These are phyloP conservation scores for Nemania abortiva DNA, from an alignment of 2,329 filamentous ascomycete species.

Conservation along the genomic window DNA sequence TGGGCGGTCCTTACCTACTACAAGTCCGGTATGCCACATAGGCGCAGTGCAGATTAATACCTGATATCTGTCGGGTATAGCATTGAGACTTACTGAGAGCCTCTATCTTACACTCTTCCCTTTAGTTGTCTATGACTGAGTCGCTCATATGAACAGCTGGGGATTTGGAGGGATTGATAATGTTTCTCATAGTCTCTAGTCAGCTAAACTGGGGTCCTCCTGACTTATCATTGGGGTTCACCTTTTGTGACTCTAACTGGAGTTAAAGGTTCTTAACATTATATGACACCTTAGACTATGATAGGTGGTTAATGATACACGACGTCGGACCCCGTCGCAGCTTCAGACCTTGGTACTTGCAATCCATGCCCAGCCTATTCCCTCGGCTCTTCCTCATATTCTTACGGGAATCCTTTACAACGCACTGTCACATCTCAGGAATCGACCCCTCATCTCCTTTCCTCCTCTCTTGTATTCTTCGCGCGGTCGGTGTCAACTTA, in stretches of 20 bases:
- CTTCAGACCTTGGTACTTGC: slow-evolving; percentile 14
- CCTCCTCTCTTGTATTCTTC: slow-evolving; percentile 28
- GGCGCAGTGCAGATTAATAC: slow-evolving; percentile 5
- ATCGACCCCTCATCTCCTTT: slow-evolving; percentile 29
- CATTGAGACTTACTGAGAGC: slow-evolving; percentile 1
- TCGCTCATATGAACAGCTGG: background rate
- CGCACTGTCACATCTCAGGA: slow-evolving; percentile 16
- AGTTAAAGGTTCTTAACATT: slow-evolving; percentile 20
- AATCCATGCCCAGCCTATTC: slow-evolving; percentile 18
- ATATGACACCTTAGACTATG: slow-evolving; percentile 6
- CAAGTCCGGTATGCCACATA: slow-evolving; percentile 21
- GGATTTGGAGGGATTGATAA: slow-evolving; percentile 7
- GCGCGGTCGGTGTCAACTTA: slow-evolving; percentile 25
- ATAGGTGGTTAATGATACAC: slow-evolving; percentile 10
- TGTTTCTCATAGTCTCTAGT: slow-evolving; percentile 5
- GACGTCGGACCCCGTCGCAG: slow-evolving; percentile 1
- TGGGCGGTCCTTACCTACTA: slow-evolving; percentile 29
- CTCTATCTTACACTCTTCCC: slow-evolving; percentile 12
- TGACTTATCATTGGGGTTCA: background rate
- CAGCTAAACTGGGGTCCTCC: background rate
- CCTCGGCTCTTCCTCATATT: slow-evolving; percentile 26
- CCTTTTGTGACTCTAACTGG: slow-evolving; percentile 10
- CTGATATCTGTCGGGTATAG: slow-evolving; percentile 11
- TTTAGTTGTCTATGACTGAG: slow-evolving; percentile 8
- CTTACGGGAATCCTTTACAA: slow-evolving; percentile 23